Conservation (phyloP, 208 protist species). For the Crithidia bombi region DNA sequence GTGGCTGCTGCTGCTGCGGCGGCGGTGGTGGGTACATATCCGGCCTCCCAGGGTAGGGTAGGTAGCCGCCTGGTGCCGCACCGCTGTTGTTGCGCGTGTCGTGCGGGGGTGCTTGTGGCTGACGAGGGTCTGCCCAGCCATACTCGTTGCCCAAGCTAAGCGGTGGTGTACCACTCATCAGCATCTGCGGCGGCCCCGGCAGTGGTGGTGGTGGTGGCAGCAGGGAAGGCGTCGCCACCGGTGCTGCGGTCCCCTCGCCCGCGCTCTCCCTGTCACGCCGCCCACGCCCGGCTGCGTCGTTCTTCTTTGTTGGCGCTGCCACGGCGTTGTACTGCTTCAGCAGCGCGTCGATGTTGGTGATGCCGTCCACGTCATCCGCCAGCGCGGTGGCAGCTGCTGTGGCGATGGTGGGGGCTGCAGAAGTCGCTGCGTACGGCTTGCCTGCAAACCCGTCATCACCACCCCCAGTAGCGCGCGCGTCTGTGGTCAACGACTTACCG, state of each 20-base stretch:
- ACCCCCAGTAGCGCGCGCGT: too few species aligned
- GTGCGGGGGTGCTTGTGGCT: slow-evolving; percentile 7
- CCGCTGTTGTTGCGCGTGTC: neutral
- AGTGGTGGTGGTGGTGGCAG: slow-evolving; percentile 5
- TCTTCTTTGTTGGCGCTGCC: slow-evolving; percentile 4
- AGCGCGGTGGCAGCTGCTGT: slow-evolving; percentile 1
- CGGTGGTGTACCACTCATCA: neutral
- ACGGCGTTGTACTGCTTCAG: slow-evolving; percentile 23
- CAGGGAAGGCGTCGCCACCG: neutral
- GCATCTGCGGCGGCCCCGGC: too few species aligned
- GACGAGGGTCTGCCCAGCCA: slow-evolving; percentile 10
- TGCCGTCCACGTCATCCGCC: slow-evolving; percentile 8
- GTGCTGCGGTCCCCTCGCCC: neutral
- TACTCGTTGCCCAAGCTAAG: neutral
- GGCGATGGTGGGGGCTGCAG: neutral
- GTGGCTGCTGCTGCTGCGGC: slow-evolving; percentile 4
- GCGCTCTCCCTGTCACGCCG: neutral
- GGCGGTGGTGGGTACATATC: neutral
- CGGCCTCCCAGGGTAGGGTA: neutral
- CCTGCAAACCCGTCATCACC: neutral
- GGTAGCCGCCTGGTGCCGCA: neutral
- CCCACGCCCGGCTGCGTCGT: slow-evolving; percentile 1
- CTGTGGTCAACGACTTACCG: too few species aligned
- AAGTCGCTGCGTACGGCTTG: neutral
- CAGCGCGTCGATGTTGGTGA: slow-evolving; percentile 33